Conservation (phyloP, 1,139 yeast genomes). For the Wickerhamiella pararugosa region DNA sequence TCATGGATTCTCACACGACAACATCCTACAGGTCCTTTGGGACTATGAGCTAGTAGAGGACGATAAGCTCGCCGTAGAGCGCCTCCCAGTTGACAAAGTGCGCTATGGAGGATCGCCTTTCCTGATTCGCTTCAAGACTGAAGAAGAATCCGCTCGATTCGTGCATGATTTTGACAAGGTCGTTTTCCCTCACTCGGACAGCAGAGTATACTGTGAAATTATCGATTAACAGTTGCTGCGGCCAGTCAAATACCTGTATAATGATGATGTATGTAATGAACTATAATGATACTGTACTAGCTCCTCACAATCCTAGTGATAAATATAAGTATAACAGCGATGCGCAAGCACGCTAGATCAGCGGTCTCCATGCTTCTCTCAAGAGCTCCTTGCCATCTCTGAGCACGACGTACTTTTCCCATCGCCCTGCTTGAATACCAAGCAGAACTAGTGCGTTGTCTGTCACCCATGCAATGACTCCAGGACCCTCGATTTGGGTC, state of each 20-base stretch:
- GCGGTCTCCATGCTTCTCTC: constrained; percentile 65
- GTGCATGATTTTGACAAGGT: constrained; percentile 41
- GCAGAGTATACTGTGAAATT: constrained; percentile 26
- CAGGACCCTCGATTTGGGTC: constrained; percentile 31
- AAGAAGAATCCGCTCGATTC: constrained; percentile 38
- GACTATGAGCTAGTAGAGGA: constrained; percentile 29
- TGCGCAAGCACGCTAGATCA: constrained; percentile 21
- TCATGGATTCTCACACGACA: constrained; percentile 18
- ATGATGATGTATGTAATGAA: not conserved
- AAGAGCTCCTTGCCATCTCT: constrained; percentile 34
- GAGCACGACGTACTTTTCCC: constrained; percentile 73
- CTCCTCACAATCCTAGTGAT: not conserved
- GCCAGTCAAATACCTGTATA: not conserved
- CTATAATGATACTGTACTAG: not conserved
- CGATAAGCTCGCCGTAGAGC: constrained; percentile 22
- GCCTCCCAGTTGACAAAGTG: constrained; percentile 20
- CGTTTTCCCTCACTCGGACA: constrained; percentile 25
- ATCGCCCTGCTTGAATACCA: constrained; percentile 55
- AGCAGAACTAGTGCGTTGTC: constrained; percentile 50
- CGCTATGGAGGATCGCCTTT: constrained; percentile 25
- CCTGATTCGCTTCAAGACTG: constrained; percentile 35
- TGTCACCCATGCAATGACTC: constrained; percentile 68
- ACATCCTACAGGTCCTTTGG: constrained; percentile 27
- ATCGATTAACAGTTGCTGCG: constrained; percentile 20
- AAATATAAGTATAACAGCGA: constrained; percentile 12